A percentile compares a stretch with the other conserved stretches of the same genome.
phyloP scores from a whole-genome alignment of 2,329 filamentous ascomycete genomes.

The Daldinia eschscholtzii region DNA sequence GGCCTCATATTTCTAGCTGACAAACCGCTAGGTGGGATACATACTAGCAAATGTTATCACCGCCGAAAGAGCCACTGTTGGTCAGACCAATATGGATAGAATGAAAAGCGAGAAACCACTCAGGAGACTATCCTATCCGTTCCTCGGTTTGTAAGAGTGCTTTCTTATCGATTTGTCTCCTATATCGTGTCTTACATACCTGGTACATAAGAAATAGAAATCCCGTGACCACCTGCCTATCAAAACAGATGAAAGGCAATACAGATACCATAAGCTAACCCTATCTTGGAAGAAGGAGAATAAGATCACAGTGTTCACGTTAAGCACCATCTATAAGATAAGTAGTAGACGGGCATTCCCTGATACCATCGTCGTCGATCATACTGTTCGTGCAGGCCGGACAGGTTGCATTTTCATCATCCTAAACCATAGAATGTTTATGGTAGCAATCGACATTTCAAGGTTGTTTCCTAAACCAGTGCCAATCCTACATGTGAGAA shows the following conservation, averaged over 20 bases:
- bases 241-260: background rate
- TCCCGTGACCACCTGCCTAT: background rate
- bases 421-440: constrained; percentile 14
- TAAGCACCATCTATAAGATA: background rate
- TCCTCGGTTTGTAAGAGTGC: background rate
- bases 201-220: background rate
- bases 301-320: background rate
- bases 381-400: background rate
- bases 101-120: background rate
- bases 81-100: background rate
- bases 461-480: constrained; percentile 35
- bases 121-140: background rate
- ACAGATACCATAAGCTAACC: background rate
- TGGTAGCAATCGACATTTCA: constrained; percentile 31
- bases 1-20: background rate
- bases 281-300: too few relatives aligned
- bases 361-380: background rate
- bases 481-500: constrained; percentile 1
- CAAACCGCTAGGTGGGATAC: background rate
- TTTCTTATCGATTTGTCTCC: background rate
- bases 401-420: background rate
- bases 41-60: background rate
- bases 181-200: background rate
- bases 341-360: background rate
- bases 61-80: background rate